phyloP scores from a whole-genome alignment of 2,329 filamentous ascomycete species.

The Aspergillus spinulosporus region DNA sequence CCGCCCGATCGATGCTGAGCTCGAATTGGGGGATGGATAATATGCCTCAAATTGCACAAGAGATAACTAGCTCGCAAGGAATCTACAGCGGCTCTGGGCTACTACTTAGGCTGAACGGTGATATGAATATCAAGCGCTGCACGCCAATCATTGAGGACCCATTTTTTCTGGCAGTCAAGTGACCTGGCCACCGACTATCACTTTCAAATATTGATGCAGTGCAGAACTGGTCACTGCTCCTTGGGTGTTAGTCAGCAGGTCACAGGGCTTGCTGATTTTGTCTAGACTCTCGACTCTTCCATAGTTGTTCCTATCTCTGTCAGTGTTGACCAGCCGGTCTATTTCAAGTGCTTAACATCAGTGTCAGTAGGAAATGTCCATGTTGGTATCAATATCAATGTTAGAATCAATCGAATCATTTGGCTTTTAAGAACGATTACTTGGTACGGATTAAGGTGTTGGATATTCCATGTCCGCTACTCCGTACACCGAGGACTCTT shows the following conservation, averaged over 20 bases:
- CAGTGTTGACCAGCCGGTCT: background rate
- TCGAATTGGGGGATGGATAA: background rate
- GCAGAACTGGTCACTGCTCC: background rate
- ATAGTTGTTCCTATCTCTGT: background rate
- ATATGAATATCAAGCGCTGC: constrained; percentile 16
- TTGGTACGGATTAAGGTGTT: no score
- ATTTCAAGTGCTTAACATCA: no score
- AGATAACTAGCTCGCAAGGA: constrained; percentile 4
- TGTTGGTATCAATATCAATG: no score
- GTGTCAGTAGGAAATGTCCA: no score
- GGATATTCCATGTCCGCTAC: background rate
- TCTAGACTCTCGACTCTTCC: constrained; percentile 18
- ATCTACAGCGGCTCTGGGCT: constrained; percentile 11
- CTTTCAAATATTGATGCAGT: constrained; percentile 9
- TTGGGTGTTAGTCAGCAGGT: constrained; percentile 26
- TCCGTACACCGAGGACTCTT: constrained; percentile 1
- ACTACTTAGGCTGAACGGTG: constrained; percentile 12
- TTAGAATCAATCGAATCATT: no score
- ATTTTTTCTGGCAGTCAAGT: constrained; percentile 25
- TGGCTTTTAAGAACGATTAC: no score
- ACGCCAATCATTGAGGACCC: constrained; percentile 24
- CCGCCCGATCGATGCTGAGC: background rate
- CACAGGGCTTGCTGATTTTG: constrained; percentile 29
- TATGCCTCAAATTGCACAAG: constrained; percentile 9
- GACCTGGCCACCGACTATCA: constrained; percentile 19